Conservation (phyloP, 2,329 filamentous ascomycete genomes). For the Beauveria pseudobassiana region DNA sequence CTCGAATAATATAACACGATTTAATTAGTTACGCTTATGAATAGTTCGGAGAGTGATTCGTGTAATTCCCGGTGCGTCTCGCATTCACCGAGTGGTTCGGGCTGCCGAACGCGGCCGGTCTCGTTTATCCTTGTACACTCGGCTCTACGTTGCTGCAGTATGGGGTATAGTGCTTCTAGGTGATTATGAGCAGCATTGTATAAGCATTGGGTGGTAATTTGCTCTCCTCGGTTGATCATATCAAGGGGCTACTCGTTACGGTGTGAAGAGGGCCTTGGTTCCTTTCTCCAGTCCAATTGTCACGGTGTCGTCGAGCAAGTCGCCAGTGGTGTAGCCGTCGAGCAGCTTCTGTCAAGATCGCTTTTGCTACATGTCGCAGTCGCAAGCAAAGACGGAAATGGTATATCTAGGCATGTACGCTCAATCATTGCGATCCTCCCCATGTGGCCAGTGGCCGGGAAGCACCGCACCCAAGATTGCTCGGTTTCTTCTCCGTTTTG, state of each 20-base stretch:
- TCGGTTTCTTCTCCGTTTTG: slow-evolving; percentile 47
- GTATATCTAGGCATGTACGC: slow-evolving; percentile 34
- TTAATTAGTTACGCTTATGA: no score
- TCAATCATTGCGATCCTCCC: slow-evolving; percentile 55
- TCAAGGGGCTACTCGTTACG: no score
- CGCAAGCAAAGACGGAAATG: neutral
- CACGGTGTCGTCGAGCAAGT: neutral
- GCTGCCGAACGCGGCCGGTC: no score
- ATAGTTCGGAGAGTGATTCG: neutral
- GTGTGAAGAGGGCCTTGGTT: no score
- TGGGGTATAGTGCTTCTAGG: no score
- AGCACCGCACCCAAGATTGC: slow-evolving; percentile 55
- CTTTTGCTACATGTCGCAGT: neutral
- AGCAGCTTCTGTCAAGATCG: neutral
- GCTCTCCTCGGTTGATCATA: neutral
- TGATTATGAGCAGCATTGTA: no score
- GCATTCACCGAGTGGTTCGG: no score
- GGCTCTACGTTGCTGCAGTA: no score
- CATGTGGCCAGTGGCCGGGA: slow-evolving; percentile 36
- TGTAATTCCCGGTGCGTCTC: neutral
- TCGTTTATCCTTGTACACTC: no score
- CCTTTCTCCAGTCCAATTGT: no score
- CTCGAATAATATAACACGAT: neutral
- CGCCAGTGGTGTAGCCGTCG: neutral
- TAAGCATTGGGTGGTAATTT: neutral